These are phyloP conservation scores for Sonneratia alba DNA, from an alignment of 345 rosid species.

Conservation along the genomic window DNA sequence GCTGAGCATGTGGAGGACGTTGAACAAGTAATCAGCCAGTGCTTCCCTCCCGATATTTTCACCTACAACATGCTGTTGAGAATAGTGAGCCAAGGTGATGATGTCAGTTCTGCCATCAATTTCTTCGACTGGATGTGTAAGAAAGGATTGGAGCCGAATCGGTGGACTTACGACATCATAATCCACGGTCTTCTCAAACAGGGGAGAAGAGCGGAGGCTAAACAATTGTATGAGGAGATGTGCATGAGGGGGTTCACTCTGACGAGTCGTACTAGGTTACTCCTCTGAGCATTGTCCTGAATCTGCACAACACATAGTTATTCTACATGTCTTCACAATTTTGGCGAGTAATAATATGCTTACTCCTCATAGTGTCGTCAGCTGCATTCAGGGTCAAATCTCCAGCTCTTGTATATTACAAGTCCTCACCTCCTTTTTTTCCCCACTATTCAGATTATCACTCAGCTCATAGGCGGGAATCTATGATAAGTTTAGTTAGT, in stretches of 20 bases:
- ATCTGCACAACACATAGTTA: background rate
- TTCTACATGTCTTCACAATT: conserved; percentile 2
- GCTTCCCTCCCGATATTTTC: conserved; percentile 46
- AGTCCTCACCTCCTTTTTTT: background rate
- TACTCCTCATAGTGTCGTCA: background rate
- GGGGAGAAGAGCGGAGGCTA: conserved; percentile 31
- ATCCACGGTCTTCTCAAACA: conserved; percentile 23
- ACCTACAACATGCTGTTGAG: conserved; percentile 62
- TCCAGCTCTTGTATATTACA: conserved; percentile 5
- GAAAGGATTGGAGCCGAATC: conserved; percentile 58
- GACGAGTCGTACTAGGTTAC: background rate
- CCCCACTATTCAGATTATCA: background rate
- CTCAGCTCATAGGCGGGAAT: background rate
- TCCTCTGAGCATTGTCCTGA: background rate
- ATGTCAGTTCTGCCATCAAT: conserved; percentile 32
- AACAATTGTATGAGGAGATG: conserved; percentile 28
- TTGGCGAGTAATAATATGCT: conserved; percentile 4
- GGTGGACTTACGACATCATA: conserved; percentile 43
- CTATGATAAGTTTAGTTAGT: background rate
- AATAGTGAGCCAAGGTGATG: conserved; percentile 24
- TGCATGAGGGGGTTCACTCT: conserved; percentile 18
- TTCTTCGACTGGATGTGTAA: conserved; percentile 31
- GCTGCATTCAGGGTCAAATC: background rate
- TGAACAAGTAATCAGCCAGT: conserved; percentile 44
- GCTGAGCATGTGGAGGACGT: conserved; percentile 25